Evolutionary conservation across 2,329 filamentous ascomycete species (phyloP).

Genomic region (Exutisphaerella laricina): DNA sequence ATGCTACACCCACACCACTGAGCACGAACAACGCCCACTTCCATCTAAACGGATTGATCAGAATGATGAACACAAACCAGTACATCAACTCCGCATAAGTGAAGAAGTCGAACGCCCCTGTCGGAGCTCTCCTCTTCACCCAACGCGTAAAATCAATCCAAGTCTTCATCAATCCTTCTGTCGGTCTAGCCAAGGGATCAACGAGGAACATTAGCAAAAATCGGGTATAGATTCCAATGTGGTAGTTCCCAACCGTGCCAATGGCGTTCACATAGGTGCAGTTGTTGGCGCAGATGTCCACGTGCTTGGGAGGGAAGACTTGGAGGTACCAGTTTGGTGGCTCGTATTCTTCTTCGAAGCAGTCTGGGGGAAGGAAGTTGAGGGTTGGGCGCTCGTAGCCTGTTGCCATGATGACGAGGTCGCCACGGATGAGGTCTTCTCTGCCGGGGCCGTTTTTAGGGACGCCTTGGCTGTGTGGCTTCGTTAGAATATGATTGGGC

Average conservation of each 20-base stretch:
- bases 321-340: conserved; percentile 88
- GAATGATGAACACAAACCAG: conserved; percentile 76
- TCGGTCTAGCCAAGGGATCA: conserved; percentile 69
- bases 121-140: conserved; percentile 65
- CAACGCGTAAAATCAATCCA: conserved; percentile 81
- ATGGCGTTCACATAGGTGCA: conserved; percentile 77
- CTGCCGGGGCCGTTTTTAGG: conserved; percentile 69
- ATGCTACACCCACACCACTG: conserved; percentile 61
- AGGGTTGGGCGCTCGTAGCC: conserved; percentile 71
- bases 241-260: conserved; percentile 78
- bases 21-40: conserved; percentile 85
- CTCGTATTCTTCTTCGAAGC: conserved; percentile 65
- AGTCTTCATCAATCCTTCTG: conserved; percentile 67
- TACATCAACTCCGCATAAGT: conserved; percentile 79
- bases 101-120: conserved; percentile 79
- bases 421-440: conserved; percentile 60
- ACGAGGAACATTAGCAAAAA: conserved; percentile 81
- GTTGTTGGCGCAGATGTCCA: conserved; percentile 73
- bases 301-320: conserved; percentile 70
- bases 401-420: conserved; percentile 77
- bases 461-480: conserved; percentile 63
- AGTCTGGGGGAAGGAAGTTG: conserved; percentile 65
- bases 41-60: conserved; percentile 80
- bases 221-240: conserved; percentile 83
- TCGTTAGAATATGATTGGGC: background rate